A percentile compares a stretch with the other conserved stretches of the same genome.
These are phyloP conservation scores for Tetrahymena elliotti DNA, from an alignment of 73 alveolate genomes.

Conservation along the genomic window DNA sequence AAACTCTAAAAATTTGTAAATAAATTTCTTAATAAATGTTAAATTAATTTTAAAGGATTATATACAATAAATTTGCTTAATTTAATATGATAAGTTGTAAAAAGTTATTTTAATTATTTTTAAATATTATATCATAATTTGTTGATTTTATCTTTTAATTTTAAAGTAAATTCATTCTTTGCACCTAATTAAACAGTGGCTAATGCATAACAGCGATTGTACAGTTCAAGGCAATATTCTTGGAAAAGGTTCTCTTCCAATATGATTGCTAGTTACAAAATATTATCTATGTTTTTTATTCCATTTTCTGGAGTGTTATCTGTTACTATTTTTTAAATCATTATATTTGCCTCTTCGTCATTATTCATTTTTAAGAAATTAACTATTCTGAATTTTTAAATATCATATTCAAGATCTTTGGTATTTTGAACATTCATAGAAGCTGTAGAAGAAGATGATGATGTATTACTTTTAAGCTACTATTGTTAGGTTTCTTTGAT, in stretches of 20 bases:
- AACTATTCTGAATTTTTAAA: not conserved
- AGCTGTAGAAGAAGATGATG: not conserved
- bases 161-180: not conserved
- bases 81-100: too few species aligned
- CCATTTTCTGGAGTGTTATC: not conserved
- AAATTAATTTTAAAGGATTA: not conserved
- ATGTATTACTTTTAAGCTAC: not conserved
- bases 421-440: not conserved
- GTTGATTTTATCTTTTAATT: not conserved
- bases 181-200: not conserved
- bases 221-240: not conserved
- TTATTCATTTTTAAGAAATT: not conserved
- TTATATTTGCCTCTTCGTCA: not conserved
- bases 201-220: not conserved
- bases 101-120: not conserved
- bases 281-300: not conserved
- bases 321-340: not conserved
- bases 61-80: not conserved
- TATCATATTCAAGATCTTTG: not conserved
- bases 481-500: not conserved
- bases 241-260: not conserved
- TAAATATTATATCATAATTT: not conserved
- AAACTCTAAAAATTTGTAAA: too few species aligned
- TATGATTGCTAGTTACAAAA: not conserved
- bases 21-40: too few species aligned